Conservation (phyloP, 345 rosid species). For the Aquilaria sinensis region DNA sequence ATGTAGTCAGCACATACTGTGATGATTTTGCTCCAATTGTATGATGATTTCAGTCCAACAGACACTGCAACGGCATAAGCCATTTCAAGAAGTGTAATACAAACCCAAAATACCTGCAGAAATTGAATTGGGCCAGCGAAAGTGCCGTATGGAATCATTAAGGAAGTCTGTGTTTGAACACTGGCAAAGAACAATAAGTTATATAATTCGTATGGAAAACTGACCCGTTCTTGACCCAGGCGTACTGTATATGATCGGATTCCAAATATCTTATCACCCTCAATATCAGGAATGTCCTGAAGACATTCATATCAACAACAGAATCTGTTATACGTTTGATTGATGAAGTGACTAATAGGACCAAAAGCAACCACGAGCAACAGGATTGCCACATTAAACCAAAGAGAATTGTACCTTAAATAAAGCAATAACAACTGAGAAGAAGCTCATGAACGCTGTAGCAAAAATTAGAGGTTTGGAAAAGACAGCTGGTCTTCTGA, state of each 20-base stretch:
- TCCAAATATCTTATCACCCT: constrained; percentile 87
- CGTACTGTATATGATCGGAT: constrained; percentile 77
- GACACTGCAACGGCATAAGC: constrained; percentile 73
- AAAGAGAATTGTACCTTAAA: constrained; percentile 56
- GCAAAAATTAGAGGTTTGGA: constrained; percentile 83
- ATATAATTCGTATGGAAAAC: constrained; percentile 4
- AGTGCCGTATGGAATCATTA: not conserved
- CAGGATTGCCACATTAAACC: not conserved
- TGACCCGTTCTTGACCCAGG: constrained; percentile 73
- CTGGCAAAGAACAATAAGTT: not conserved
- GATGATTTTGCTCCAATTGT: constrained; percentile 71
- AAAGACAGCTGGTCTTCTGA: constrained; percentile 49
- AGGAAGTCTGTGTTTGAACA: not conserved
- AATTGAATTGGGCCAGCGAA: not conserved
- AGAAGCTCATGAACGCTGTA: constrained; percentile 95
- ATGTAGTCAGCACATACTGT: constrained; percentile 40
- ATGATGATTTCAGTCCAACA: constrained; percentile 71
- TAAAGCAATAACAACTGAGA: constrained; percentile 89
- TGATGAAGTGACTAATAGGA: not conserved
- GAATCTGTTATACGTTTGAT: not conserved
- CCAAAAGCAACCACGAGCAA: not conserved
- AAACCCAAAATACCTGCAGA: constrained; percentile 85
- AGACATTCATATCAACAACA: constrained; percentile 7
- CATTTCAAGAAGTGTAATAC: constrained; percentile 74
- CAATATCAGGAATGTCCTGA: constrained; percentile 96